Evolutionary conservation across 768 basidiomycete species (phyloP), one percentile per base, ranked within the genome.

Genomic region (Glaciozyma antarctica): DNA sequence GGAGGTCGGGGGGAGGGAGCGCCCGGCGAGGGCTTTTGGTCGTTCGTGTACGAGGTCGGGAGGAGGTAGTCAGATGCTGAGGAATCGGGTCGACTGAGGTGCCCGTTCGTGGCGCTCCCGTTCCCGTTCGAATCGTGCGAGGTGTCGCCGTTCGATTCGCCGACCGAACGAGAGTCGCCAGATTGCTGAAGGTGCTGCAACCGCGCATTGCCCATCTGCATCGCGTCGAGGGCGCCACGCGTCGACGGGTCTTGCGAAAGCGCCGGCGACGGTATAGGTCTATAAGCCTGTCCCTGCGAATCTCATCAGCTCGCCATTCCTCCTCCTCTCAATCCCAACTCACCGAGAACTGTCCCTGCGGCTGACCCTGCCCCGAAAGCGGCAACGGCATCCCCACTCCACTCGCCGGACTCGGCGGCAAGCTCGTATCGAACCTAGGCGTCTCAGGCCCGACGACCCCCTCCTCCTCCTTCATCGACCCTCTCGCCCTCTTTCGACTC

Each of bases 21-120:
- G 43, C 38, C 24, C 5, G 24, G 57, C 4, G 57, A 30, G 43
- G 38, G 24, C 26, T 45, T 45, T 41, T 17, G 24, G 43, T 43
- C 57, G 41, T 10, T 17, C 5, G n/a, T n/a, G 57, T n/a, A 30
- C 13, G 24, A 1, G 26, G 24, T 48, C 15, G 57, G 57, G 24
- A 28, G 12, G 57, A 60, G 62, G 41, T 62, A 63, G 48, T 69
- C 66, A 41, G 65, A 66, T 0, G 65, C 65, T 4, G 69, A 60
- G 15, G 69, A 70, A 3, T 62, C 32, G 10, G 69, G 69, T 16
- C 69, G 65, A 43, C 65, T 66, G 34, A 49, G 26, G 34, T n/a
- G 13, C 5, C 68, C 67, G 57, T 68, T 68, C 48, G 55, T n/a
- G 32, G 32, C 52, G 9, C 12, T n/a, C 4, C 52, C 59, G 22